Evolutionary conservation across 495 filamentous ascomycete genomes (phyloP).

Genomic region (Xylaria intraflava): DNA sequence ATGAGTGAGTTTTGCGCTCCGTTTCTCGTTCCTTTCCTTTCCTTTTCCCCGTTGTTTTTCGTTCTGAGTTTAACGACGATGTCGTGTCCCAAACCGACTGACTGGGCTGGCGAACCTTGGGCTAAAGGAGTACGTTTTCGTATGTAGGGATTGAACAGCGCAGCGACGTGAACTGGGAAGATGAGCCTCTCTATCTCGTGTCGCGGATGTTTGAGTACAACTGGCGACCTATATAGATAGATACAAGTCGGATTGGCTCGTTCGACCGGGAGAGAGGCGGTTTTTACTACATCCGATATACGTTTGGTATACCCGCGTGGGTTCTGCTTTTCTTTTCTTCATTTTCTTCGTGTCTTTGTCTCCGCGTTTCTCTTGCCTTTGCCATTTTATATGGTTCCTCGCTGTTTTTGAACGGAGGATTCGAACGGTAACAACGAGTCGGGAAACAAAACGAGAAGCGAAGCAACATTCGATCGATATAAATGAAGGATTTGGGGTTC

Average conservation of each 20-base stretch:
- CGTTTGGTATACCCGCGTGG: not conserved
- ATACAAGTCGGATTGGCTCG: not conserved
- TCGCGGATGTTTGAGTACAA: slow-evolving; percentile 27
- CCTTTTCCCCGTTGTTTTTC: not conserved
- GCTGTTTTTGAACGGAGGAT: too few relatives aligned
- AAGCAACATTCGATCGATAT: too few relatives aligned
- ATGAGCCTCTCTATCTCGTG: slow-evolving; percentile 24
- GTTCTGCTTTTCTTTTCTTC: not conserved
- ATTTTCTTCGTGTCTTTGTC: not conserved
- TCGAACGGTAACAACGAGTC: too few relatives aligned
- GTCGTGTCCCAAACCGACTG: not conserved
- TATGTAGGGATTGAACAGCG: not conserved
- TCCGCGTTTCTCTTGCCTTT: too few relatives aligned
- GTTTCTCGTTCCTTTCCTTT: not conserved
- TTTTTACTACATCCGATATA: not conserved
- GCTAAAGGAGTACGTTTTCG: not conserved
- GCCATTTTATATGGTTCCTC: too few relatives aligned
- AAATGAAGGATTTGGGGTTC: too few relatives aligned
- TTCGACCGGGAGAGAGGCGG: not conserved
- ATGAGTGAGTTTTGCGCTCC: slow-evolving; percentile 12
- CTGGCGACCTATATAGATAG: slow-evolving; percentile 15
- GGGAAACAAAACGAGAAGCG: too few relatives aligned
- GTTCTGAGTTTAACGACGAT: not conserved
- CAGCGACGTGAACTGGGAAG: slow-evolving; percentile 17
- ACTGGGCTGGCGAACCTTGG: not conserved